A percentile compares a stretch with the other conserved stretches of the same genome.
Evolutionary conservation across 2,329 filamentous ascomycete species (phyloP).

Genomic region (Orbilia blumenaviensis): DNA sequence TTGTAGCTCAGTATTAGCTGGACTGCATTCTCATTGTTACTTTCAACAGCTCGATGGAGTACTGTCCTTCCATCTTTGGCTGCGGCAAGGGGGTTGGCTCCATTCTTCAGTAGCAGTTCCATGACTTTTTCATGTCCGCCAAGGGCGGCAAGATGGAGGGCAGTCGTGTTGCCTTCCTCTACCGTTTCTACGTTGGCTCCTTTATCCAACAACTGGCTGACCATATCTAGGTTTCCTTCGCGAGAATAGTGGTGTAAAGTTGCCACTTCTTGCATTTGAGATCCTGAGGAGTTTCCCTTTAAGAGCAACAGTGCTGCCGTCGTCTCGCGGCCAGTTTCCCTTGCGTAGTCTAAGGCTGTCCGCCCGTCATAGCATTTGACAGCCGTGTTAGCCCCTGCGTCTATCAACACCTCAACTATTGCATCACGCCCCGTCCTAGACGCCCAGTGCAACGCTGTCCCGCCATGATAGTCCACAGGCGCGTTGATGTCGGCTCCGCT

Average conservation of each 20-base stretch:
- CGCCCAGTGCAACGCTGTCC: slow-evolving; percentile 49
- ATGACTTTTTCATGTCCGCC: slow-evolving; percentile 55
- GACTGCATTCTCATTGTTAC: slow-evolving; percentile 31
- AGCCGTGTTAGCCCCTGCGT: background rate
- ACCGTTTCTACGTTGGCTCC: slow-evolving; percentile 30
- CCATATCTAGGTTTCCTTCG: slow-evolving; percentile 53
- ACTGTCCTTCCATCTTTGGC: slow-evolving; percentile 40
- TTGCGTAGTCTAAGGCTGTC: slow-evolving; percentile 52
- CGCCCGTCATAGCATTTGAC: slow-evolving; percentile 36
- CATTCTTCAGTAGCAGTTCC: slow-evolving; percentile 54
- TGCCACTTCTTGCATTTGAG: slow-evolving; percentile 43
- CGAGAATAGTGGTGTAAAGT: slow-evolving; percentile 56
- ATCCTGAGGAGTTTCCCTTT: slow-evolving; percentile 24
- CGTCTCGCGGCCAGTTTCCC: slow-evolving; percentile 32
- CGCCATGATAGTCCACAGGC: slow-evolving; percentile 43
- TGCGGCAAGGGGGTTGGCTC: slow-evolving; percentile 2
- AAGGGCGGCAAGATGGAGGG: slow-evolving; percentile 55
- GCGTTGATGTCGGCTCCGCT: slow-evolving; percentile 50
- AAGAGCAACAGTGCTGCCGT: slow-evolving; percentile 53
- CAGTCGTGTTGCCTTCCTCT: slow-evolving; percentile 39
- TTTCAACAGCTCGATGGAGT: slow-evolving; percentile 41
- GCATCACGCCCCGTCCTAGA: slow-evolving; percentile 11
- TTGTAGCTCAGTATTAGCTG: slow-evolving; percentile 36
- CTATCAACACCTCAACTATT: slow-evolving; percentile 20
- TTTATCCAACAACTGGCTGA: slow-evolving; percentile 45